Evolutionary conservation across 2,329 filamentous ascomycete species (phyloP).

Genomic region (Plectosphaerella cucumerina): DNA sequence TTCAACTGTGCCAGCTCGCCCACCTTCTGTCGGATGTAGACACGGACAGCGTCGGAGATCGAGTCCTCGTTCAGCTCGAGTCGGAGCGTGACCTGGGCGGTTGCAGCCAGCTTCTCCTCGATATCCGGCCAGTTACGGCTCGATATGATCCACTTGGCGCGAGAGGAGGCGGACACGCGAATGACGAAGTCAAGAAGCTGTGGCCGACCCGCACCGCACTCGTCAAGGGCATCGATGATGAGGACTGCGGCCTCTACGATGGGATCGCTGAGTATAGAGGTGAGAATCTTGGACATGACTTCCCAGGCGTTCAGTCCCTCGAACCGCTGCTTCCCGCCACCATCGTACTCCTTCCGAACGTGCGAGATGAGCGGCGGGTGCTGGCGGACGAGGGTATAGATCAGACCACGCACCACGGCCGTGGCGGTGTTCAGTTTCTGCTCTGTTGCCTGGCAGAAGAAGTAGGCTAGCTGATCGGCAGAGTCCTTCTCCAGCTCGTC

Average conservation of each 20-base stretch:
- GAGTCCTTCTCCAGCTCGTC: constrained; percentile 14
- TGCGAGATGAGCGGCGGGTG: constrained; percentile 27
- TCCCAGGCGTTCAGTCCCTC: constrained; percentile 31
- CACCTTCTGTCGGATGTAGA: constrained; percentile 32
- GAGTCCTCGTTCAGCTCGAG: constrained; percentile 31
- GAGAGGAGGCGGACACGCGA: constrained; percentile 14
- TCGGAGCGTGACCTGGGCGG: constrained; percentile 16
- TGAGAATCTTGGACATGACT: constrained; percentile 29
- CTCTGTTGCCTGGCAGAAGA: constrained; percentile 37
- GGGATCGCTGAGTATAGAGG: constrained; percentile 32
- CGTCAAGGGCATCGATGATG: constrained; percentile 44
- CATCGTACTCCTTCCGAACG: constrained; percentile 32
- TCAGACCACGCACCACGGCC: constrained; percentile 32
- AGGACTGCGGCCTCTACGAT: constrained; percentile 27
- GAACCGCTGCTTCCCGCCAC: constrained; percentile 26
- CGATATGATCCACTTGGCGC: constrained; percentile 35
- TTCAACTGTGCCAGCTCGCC: constrained; percentile 16
- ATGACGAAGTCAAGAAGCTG: constrained; percentile 31
- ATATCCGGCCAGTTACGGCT: constrained; percentile 36
- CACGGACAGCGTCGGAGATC: constrained; percentile 26
- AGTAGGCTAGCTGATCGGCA: constrained; percentile 18
- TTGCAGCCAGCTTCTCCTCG: constrained; percentile 18
- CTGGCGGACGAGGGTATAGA: constrained; percentile 28
- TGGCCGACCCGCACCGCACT: constrained; percentile 26
- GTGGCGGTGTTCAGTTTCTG: constrained; percentile 22